Evolutionary conservation across 352 stramenopile species (phyloP).

Genomic region (Phytophthora aleatoria): DNA sequence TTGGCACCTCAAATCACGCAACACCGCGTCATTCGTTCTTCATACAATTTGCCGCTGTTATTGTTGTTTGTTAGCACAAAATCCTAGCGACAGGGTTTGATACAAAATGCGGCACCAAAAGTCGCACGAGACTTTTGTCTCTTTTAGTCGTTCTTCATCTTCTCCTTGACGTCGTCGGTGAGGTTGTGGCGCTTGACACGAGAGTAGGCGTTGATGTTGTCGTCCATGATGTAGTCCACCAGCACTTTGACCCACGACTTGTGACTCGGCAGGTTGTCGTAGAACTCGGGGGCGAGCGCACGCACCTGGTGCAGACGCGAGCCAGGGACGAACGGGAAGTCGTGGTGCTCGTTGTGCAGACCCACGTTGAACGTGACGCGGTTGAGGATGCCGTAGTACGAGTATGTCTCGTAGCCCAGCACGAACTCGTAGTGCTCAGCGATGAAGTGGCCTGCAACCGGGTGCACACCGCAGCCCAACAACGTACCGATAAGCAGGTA

Average conservation of each 20-base stretch:
- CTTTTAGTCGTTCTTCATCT: conserved; percentile 77
- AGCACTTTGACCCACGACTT: conserved; percentile 94
- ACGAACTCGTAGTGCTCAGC: conserved; percentile 97
- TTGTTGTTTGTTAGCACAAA: conserved; percentile 29
- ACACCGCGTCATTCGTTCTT: conserved; percentile 8
- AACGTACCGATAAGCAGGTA: conserved; percentile 94
- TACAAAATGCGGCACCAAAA: conserved; percentile 21
- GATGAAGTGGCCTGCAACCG: conserved; percentile 97
- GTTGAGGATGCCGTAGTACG: conserved; percentile 98
- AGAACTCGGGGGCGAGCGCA: conserved; percentile 94
- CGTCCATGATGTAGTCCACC: conserved; percentile 93
- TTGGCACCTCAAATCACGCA: conserved; percentile 1
- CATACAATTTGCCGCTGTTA: conserved; percentile 33
- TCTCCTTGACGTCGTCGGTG: conserved; percentile 55
- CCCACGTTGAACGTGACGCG: conserved; percentile 97
- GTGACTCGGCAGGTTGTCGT: conserved; percentile 94
- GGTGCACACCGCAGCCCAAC: conserved; percentile 93
- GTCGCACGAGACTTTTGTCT: conserved; percentile 10
- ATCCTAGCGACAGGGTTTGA: conserved; percentile 32
- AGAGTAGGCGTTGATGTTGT: conserved; percentile 92
- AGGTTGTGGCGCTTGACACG: conserved; percentile 90
- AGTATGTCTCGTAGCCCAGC: conserved; percentile 96
- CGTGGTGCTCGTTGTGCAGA: conserved; percentile 99
- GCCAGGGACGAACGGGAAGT: conserved; percentile 94
- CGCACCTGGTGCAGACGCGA: conserved; percentile 91